A percentile compares a stretch with the other conserved stretches of the same genome.
Evolutionary conservation across 768 basidiomycete species (phyloP).

Genomic region (Suillus weaverae): DNA sequence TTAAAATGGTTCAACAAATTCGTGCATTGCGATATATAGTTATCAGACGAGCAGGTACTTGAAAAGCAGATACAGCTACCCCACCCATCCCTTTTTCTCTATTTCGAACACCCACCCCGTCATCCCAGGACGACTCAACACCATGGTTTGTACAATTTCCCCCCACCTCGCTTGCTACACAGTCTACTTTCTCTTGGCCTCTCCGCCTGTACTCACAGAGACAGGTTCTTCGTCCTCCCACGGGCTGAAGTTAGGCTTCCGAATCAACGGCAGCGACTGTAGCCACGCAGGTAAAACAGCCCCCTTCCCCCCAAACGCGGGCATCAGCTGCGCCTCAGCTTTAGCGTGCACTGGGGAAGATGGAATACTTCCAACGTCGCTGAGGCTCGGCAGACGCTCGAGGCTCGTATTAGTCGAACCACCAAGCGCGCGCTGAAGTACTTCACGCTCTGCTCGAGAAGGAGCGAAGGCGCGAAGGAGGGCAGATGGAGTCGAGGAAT

Average conservation of each 20-base stretch:
- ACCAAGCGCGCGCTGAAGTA: slow-evolving; percentile 74
- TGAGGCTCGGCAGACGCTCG: slow-evolving; percentile 75
- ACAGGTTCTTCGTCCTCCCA: slow-evolving; percentile 72
- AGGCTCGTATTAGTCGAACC: slow-evolving; percentile 73
- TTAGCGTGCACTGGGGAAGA: slow-evolving; percentile 62
- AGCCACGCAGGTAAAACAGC: slow-evolving; percentile 63
- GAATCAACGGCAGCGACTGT: slow-evolving; percentile 60
- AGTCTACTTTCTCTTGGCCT: slow-evolving; percentile 24
- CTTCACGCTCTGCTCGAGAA: slow-evolving; percentile 85
- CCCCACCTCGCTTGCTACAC: slow-evolving; percentile 4
- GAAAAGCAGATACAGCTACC: slow-evolving; percentile 24
- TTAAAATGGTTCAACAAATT: slow-evolving; percentile 24
- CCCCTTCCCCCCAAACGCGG: slow-evolving; percentile 24
- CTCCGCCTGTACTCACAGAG: slow-evolving; percentile 12
- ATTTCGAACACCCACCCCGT: slow-evolving; percentile 14
- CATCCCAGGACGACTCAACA: slow-evolving; percentile 15
- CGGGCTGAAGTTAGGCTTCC: slow-evolving; percentile 76
- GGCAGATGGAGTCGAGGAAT: slow-evolving; percentile 46
- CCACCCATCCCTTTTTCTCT: slow-evolving; percentile 15
- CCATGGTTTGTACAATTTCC: slow-evolving; percentile 14
- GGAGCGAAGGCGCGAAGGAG: slow-evolving; percentile 83
- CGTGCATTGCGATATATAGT: slow-evolving; percentile 34
- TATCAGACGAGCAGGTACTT: slow-evolving; percentile 28
- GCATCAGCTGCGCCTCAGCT: slow-evolving; percentile 28
- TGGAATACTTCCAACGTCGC: slow-evolving; percentile 72